Conservation (phyloP, 257 asterid species). For the Ligustrum vulgare region DNA sequence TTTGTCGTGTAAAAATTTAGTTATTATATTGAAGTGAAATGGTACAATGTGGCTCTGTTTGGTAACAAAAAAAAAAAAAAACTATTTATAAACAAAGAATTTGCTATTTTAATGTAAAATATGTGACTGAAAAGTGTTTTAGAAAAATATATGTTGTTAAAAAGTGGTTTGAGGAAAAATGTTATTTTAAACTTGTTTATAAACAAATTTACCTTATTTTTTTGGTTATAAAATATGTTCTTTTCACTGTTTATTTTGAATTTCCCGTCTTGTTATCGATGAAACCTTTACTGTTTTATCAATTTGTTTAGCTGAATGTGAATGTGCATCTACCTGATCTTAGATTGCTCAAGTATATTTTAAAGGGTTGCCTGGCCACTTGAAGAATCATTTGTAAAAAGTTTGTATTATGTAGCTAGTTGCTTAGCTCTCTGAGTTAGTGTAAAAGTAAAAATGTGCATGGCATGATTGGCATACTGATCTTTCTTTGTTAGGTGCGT, state of each 20-base stretch:
- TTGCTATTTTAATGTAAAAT: too few relatives aligned
- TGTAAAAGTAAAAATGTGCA: not conserved
- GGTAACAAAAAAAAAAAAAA: too few relatives aligned
- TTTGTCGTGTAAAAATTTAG: not conserved
- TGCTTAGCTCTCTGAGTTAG: slow-evolving; percentile 1
- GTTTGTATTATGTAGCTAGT: not conserved
- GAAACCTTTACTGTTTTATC: not conserved
- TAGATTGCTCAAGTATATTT: not conserved
- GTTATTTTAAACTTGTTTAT: too few relatives aligned
- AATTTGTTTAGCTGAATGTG: not conserved
- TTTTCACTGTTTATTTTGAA: not conserved
- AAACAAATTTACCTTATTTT: too few relatives aligned
- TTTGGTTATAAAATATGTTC: not conserved
- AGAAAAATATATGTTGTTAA: too few relatives aligned
- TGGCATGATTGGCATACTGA: not conserved
- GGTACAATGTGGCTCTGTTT: slow-evolving; percentile 5
- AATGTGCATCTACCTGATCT: not conserved
- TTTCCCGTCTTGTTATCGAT: not conserved
- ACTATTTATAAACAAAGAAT: too few relatives aligned
- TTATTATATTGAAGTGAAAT: slow-evolving; percentile 4
- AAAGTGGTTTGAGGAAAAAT: too few relatives aligned
- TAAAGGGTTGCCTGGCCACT: not conserved
- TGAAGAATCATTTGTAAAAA: slow-evolving; percentile 9
- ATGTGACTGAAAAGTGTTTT: too few relatives aligned
- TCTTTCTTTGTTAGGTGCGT: not conserved